Evolutionary conservation across 371 early-diverging fungal species (phyloP), one percentile per base, ranked within the genome.

Genomic region (Apophysomyces trapeziformis): DNA sequence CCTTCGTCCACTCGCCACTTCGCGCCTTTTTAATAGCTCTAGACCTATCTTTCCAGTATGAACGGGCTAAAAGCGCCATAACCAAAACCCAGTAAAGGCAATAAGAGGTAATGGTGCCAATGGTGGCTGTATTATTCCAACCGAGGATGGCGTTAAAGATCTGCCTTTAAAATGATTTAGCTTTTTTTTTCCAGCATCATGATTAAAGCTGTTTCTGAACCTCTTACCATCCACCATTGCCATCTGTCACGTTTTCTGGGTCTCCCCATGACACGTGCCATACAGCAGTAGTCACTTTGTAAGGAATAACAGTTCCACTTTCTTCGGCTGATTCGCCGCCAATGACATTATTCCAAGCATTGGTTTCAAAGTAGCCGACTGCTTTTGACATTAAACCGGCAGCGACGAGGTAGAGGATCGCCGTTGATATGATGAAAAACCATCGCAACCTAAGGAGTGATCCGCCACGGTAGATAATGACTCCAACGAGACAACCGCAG

Each of bases 401-500:
- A 54, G 92, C 89, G 38, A 95, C 85, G 35, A 95, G 73, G 45
- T 92, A 85, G 35, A 95, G 74, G 38, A 93, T 63, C 47, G 85
- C 79, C 0, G 93, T 89, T 13, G 91, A 89, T n/a, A 78, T 69
- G 21, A 89, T 83, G 67, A 94, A 94, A 79, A 94, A 94, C 73
- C 79, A 85, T 58, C 88, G 89, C 26, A 93, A 74, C 5, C 80
- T 74, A 70, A 93, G 68, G 18, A 82, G 68, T 65, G 83, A 84
- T 7, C 92, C 92, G 58, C 87, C 87, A 58, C 84, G 82, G 73
- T 91, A 93, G 54, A 93, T 85, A 21, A 88, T 35, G 54, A 71
- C 85, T 16, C 95, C 95, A 54, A 95, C 72, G 8, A 86, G 7
- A 56, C 66, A 47, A 38, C 95, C 95, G 50, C 85, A 72, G 3